Percentiles rank a stretch among this genome's conserved stretches.
Conservation (phyloP, 1,284 basidiomycete genomes). For the Porogramme epimiltina region DNA sequence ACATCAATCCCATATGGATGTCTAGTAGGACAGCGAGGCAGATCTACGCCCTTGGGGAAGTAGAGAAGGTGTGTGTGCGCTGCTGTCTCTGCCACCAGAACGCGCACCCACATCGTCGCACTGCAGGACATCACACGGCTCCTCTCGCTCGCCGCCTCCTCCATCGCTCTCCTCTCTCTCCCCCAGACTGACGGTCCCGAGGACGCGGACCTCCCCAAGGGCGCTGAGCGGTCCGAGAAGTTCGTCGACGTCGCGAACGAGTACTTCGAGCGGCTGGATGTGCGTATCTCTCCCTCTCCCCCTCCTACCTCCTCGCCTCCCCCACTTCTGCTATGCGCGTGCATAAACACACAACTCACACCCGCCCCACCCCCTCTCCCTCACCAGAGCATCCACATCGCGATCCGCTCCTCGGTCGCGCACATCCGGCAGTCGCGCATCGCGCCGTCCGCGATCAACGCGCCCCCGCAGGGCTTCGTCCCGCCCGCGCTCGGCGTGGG, state of each 20-base stretch:
- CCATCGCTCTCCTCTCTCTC: constrained; percentile 73
- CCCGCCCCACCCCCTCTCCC: neutral
- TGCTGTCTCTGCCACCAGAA: neutral
- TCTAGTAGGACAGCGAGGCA: constrained; percentile 78
- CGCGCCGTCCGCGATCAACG: constrained; percentile 78
- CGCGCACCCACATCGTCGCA: neutral
- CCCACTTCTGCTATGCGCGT: neutral
- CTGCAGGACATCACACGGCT: constrained; percentile 72
- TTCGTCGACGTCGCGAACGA: constrained; percentile 82
- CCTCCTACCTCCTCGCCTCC: neutral
- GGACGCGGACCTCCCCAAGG: constrained; percentile 64
- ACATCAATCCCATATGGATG: constrained; percentile 73
- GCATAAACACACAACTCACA: neutral
- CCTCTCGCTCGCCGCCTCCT: constrained; percentile 72
- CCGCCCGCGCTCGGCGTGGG: constrained; percentile 79
- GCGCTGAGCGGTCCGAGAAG: constrained; percentile 79
- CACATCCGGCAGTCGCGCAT: constrained; percentile 82
- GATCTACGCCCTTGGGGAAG: constrained; percentile 78
- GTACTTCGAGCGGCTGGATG: constrained; percentile 81
- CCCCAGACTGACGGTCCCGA: constrained; percentile 73
- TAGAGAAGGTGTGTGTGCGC: constrained; percentile 63
- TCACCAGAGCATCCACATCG: constrained; percentile 56
- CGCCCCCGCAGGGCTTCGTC: constrained; percentile 68
- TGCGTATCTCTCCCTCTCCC: constrained; percentile 38
- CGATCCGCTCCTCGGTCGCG: constrained; percentile 74